Percentiles rank a stretch among this genome's conserved stretches.
These are phyloP conservation scores for Haberlea rhodopensis DNA, from an alignment of 257 asterid species.

Conservation along the genomic window DNA sequence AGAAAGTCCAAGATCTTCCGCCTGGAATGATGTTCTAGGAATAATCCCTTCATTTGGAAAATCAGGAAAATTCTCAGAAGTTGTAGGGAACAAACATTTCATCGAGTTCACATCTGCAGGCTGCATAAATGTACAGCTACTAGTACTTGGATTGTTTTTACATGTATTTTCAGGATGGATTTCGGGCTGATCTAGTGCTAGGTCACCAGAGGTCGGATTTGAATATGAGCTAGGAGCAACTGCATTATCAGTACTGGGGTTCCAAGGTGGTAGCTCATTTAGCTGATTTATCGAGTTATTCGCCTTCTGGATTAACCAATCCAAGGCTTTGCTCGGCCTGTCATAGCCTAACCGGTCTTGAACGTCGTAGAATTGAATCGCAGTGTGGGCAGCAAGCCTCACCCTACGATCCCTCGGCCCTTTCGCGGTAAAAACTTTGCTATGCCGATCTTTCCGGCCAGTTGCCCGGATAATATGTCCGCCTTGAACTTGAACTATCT, in stretches of 20 bases:
- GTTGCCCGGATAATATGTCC: conserved; percentile 48
- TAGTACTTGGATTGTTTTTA: not conserved
- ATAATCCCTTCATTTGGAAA: conserved; percentile 22
- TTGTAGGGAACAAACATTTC: conserved; percentile 38
- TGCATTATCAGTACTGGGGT: conserved; percentile 2
- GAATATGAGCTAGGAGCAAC: conserved; percentile 15
- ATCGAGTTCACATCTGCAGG: conserved; percentile 30
- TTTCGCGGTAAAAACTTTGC: conserved; percentile 56
- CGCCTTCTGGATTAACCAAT: conserved; percentile 62
- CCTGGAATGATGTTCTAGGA: conserved; percentile 29
- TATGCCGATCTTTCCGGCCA: conserved; percentile 52
- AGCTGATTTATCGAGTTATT: conserved; percentile 46
- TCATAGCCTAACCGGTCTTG: conserved; percentile 68
- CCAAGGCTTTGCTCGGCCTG: conserved; percentile 64
- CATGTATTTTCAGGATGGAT: conserved; percentile 16
- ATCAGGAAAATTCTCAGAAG: conserved; percentile 26
- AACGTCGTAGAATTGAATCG: conserved; percentile 60
- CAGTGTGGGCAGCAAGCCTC: conserved; percentile 63
- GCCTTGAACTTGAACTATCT: conserved; percentile 50
- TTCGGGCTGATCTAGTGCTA: conserved; percentile 12
- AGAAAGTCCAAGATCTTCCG: conserved; percentile 47
- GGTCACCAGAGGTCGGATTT: conserved; percentile 28
- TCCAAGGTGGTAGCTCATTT: conserved; percentile 12
- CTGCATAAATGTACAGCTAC: conserved; percentile 22
- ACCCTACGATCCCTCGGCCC: conserved; percentile 66